These are phyloP conservation scores for Fusarium subglutinans DNA, from an alignment of 2,329 filamentous ascomycete species.

Conservation along the genomic window DNA sequence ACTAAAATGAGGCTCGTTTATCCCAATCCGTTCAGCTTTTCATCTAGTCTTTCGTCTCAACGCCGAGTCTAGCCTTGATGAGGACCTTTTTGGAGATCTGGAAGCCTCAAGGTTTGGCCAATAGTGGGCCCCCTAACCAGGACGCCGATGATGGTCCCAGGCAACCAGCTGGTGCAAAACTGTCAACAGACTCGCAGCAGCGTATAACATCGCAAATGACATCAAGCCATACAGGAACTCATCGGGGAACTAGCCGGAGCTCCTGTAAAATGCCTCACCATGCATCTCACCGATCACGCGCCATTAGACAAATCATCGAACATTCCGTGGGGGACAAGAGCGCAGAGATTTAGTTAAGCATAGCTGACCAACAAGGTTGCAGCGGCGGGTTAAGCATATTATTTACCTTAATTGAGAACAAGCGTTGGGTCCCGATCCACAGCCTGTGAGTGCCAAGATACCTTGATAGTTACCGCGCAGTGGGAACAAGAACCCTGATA, in stretches of 20 bases:
- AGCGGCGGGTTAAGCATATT: slow-evolving; percentile 40
- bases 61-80: too few relatives aligned
- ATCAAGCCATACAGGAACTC: neutral
- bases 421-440: neutral
- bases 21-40: rapidly evolving
- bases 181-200: neutral
- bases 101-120: neutral
- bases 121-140: too few relatives aligned
- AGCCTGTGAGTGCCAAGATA: slow-evolving; percentile 12
- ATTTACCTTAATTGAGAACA: slow-evolving; percentile 31
- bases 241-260: neutral
- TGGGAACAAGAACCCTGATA: slow-evolving; percentile 41
- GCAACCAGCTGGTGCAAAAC: neutral
- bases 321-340: too few relatives aligned
- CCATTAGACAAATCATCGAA: neutral
- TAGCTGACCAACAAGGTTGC: slow-evolving; percentile 8
- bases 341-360: neutral
- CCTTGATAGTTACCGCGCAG: slow-evolving; percentile 37
- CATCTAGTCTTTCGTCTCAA: too few relatives aligned
- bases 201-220: neutral
- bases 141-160: too few relatives aligned
- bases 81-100: neutral
- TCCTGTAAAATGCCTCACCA: slow-evolving; percentile 17
- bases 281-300: neutral
- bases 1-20: rapidly evolving